Evolutionary conservation across 2,329 filamentous ascomycete genomes (phyloP).

Genomic region (Lithohypha guttulata): DNA sequence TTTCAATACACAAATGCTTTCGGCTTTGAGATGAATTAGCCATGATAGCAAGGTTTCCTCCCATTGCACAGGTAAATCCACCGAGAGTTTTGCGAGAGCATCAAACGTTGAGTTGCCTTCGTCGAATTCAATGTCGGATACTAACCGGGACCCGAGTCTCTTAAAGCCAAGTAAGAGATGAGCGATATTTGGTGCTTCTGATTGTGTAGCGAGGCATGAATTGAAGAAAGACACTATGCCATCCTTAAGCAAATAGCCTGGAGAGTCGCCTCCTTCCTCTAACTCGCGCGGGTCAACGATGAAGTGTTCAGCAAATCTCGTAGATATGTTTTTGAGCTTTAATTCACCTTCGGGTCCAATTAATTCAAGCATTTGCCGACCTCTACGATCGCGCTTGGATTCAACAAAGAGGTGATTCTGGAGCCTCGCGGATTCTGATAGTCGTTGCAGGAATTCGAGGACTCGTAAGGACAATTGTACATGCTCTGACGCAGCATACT

Average conservation of each 20-base stretch:
- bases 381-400: constrained; percentile 5
- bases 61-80: constrained; percentile 56
- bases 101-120: constrained; percentile 71
- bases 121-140: constrained; percentile 50
- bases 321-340: constrained; percentile 57
- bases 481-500: constrained; percentile 78
- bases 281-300: constrained; percentile 56
- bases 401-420: constrained; percentile 26
- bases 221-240: constrained; percentile 79
- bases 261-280: constrained; percentile 56
- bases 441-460: constrained; percentile 70
- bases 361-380: constrained; percentile 58
- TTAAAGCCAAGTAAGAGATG: constrained; percentile 83
- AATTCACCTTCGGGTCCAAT: constrained; percentile 71
- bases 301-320: constrained; percentile 60
- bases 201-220: constrained; percentile 63
- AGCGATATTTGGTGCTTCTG: constrained; percentile 72
- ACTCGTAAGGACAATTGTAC: constrained; percentile 69
- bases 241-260: constrained; percentile 70
- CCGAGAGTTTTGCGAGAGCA: constrained; percentile 59
- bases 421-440: constrained; percentile 74
- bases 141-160: constrained; percentile 50
- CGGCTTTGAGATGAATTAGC: constrained; percentile 58
- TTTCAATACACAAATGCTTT: constrained; percentile 61
- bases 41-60: constrained; percentile 53